A percentile compares a stretch with the other conserved stretches of the same genome.
These are phyloP conservation scores for Entophlyctis luteolus DNA, from an alignment of 192 early-diverging fungal species.

Conservation along the genomic window DNA sequence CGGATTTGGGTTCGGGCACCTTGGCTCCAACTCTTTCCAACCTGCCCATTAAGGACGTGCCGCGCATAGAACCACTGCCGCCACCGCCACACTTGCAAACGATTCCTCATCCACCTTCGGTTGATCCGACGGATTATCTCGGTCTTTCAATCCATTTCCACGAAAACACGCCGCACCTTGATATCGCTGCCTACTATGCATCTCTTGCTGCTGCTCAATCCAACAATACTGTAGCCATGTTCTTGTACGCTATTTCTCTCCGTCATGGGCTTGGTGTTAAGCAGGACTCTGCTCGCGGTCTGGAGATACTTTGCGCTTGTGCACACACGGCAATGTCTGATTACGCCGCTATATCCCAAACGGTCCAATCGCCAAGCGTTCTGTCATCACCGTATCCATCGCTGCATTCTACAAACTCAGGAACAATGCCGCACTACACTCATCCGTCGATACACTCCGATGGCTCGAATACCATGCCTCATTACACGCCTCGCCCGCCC, in stretches of 20 bases:
- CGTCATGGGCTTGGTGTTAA: constrained; percentile 50
- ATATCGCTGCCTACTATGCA: constrained; percentile 51
- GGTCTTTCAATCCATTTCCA: constrained; percentile 48
- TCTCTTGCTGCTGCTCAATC: constrained; percentile 35
- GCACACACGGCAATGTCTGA: constrained; percentile 32
- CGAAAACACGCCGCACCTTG: constrained; percentile 36
- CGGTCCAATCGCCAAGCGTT: too few relatives aligned
- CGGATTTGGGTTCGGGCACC: too few relatives aligned
- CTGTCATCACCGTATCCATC: too few relatives aligned
- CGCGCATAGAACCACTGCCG: neutral
- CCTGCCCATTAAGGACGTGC: too few relatives aligned
- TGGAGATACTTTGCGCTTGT: constrained; percentile 28
- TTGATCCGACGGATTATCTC: constrained; percentile 40
- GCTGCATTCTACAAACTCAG: neutral
- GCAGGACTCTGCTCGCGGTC: constrained; percentile 36
- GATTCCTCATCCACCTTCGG: neutral
- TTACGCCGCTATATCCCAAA: neutral
- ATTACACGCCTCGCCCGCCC: neutral
- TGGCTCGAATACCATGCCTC: too few relatives aligned
- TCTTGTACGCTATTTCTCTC: constrained; percentile 51
- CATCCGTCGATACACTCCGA: neutral
- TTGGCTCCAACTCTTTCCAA: too few relatives aligned
- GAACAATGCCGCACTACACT: neutral
- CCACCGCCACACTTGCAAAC: neutral
- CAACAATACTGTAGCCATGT: constrained; percentile 41